Evolutionary conservation across 441 rosid species (phyloP).

Genomic region (Geranium incanum): DNA sequence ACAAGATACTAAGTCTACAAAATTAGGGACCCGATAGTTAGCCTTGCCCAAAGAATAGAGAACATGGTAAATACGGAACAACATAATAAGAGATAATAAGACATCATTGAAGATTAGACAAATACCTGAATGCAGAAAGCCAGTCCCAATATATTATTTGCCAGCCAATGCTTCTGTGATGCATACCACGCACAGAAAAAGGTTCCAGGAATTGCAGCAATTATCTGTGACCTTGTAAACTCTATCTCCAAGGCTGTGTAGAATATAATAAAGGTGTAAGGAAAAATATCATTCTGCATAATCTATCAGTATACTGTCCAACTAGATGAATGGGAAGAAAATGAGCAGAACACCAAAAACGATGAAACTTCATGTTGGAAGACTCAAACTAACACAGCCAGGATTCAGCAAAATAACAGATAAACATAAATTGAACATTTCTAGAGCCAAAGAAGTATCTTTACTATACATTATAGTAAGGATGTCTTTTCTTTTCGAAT

Average conservation of each 20-base stretch:
- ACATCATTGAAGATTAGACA: not conserved
- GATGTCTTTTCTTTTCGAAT: not conserved
- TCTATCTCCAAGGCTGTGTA: conserved; percentile 84
- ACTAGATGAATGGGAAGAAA: conserved; percentile 21
- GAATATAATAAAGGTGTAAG: conserved; percentile 38
- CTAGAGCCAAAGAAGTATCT: not conserved
- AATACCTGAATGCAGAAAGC: conserved; percentile 90
- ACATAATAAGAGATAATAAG: not conserved
- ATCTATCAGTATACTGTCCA: conserved; percentile 18
- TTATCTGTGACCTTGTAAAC: conserved; percentile 81
- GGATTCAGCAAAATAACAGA: not conserved
- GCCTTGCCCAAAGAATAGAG: not conserved
- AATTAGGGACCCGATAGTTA: not conserved
- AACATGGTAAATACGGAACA: not conserved
- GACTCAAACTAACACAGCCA: not conserved
- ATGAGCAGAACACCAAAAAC: not conserved
- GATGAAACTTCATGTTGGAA: not conserved
- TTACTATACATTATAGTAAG: not conserved
- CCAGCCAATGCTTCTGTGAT: conserved; percentile 87
- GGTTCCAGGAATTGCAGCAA: conserved; percentile 90
- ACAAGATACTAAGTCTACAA: not conserved
- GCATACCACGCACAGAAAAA: conserved; percentile 98
- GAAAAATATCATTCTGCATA: conserved; percentile 39
- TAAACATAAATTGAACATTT: not conserved
- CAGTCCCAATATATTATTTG: conserved; percentile 80